A percentile compares a stretch with the other conserved stretches of the same genome.
Evolutionary conservation across 768 basidiomycete species (phyloP).

Genomic region (Tricholoma saponaceum): DNA sequence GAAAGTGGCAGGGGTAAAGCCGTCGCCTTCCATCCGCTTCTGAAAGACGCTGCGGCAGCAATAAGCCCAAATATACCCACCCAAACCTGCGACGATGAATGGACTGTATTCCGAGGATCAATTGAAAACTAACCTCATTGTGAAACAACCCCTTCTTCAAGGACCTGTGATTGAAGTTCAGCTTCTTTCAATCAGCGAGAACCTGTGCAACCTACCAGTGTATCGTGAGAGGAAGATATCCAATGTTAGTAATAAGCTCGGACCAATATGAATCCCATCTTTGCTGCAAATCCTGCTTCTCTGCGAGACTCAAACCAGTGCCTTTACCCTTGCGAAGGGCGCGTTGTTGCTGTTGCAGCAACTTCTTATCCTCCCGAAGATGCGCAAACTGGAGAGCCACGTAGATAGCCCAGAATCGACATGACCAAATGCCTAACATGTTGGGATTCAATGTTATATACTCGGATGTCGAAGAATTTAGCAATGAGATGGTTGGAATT

Average conservation of each 20-base stretch:
- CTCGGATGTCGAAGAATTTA: slow-evolving; percentile 38
- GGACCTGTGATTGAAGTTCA: slow-evolving; percentile 46
- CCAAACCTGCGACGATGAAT: slow-evolving; percentile 29
- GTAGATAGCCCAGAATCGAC: slow-evolving; percentile 80
- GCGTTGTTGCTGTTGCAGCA: slow-evolving; percentile 52
- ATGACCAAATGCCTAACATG: slow-evolving; percentile 63
- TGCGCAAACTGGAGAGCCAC: slow-evolving; percentile 74
- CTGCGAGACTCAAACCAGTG: slow-evolving; percentile 37
- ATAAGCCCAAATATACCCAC: slow-evolving; percentile 38
- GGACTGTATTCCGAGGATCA: background rate
- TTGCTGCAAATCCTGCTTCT: slow-evolving; percentile 52
- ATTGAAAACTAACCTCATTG: slow-evolving; percentile 47
- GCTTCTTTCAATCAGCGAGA: background rate
- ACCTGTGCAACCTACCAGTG: slow-evolving; percentile 61
- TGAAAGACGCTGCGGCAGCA: slow-evolving; percentile 58
- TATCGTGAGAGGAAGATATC: slow-evolving; percentile 76
- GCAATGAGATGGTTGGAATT: slow-evolving; percentile 41
- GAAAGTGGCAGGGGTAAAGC: slow-evolving; percentile 28
- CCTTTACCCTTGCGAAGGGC: slow-evolving; percentile 57
- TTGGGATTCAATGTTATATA: slow-evolving; percentile 41
- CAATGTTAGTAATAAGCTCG: slow-evolving; percentile 67
- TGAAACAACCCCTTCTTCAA: slow-evolving; percentile 61
- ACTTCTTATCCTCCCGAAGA: slow-evolving; percentile 60
- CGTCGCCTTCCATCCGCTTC: slow-evolving; percentile 71
- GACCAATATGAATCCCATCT: slow-evolving; percentile 69